phyloP scores from a whole-genome alignment of 2,329 filamentous ascomycete genomes.

The Corynespora cassiicola region DNA sequence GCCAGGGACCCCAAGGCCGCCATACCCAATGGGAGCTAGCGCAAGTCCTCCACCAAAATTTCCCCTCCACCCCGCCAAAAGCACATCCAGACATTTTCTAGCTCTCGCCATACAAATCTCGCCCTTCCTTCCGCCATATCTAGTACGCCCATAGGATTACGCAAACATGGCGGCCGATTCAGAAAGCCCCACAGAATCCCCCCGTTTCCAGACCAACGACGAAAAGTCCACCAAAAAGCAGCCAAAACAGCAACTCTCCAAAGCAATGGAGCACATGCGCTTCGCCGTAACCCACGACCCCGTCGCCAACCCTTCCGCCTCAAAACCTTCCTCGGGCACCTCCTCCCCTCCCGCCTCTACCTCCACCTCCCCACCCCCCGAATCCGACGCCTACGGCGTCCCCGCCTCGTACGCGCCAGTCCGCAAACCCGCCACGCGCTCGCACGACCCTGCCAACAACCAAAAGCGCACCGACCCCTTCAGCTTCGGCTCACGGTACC shows the following conservation, averaged over 20 bases:
- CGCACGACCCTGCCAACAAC: conserved; percentile 76
- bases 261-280: conserved; percentile 61
- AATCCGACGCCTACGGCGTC: conserved; percentile 58
- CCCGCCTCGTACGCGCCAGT: conserved; percentile 53
- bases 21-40: conserved; percentile 7
- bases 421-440: conserved; percentile 61
- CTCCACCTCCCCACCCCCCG: conserved; percentile 13
- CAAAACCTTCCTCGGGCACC: conserved; percentile 19
- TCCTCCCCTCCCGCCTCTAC: conserved; percentile 10
- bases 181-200: conserved; percentile 18
- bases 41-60: conserved; percentile 15
- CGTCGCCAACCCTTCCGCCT: conserved; percentile 28
- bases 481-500: conserved; percentile 88
- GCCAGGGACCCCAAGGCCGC: conserved; percentile 21
- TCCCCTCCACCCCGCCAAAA: conserved; percentile 9
- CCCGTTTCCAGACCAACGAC: conserved; percentile 40
- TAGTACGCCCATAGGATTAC: neutral
- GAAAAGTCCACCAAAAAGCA: conserved; percentile 35
- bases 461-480: conserved; percentile 91
- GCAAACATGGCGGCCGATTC: conserved; percentile 24
- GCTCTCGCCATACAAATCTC: neutral
- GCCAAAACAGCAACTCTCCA: conserved; percentile 54
- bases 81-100: neutral
- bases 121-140: neutral
- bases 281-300: conserved; percentile 54